Percentiles rank a stretch among this genome's conserved stretches.
These are phyloP conservation scores for Aspergillus leporis DNA, from an alignment of 495 filamentous ascomycete species.

Conservation along the genomic window DNA sequence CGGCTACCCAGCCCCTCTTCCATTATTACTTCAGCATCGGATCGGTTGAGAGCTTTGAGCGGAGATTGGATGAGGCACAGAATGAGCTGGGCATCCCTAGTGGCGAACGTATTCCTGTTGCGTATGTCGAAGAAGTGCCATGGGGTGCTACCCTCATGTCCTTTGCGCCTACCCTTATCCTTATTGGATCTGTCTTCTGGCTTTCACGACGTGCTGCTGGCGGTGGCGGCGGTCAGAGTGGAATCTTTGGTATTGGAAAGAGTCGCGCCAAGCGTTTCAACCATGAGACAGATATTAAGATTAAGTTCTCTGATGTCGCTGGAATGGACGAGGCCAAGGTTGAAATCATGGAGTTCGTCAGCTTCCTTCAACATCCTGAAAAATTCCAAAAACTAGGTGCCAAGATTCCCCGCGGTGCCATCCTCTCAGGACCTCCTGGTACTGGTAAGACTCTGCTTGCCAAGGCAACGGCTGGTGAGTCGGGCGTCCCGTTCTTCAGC, in stretches of 20 bases:
- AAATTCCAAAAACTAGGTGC: slow-evolving; percentile 90
- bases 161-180: slow-evolving; percentile 83
- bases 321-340: slow-evolving; percentile 98
- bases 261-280: slow-evolving; percentile 96
- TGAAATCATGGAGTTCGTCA: slow-evolving; percentile 99
- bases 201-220: slow-evolving; percentile 65
- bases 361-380: slow-evolving; percentile 88
- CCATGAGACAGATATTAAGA: slow-evolving; percentile 92
- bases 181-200: slow-evolving; percentile 78
- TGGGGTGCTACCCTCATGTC: slow-evolving; percentile 63
- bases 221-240: slow-evolving; percentile 66
- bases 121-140: slow-evolving; percentile 76
- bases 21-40: slow-evolving; percentile 95
- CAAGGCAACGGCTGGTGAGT: slow-evolving; percentile 96
- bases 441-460: slow-evolving; percentile 97
- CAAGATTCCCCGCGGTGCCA: slow-evolving; percentile 95
- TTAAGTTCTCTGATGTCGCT: slow-evolving; percentile 95
- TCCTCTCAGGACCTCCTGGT: slow-evolving; percentile 93
- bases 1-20: slow-evolving; percentile 66
- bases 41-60: slow-evolving; percentile 89
- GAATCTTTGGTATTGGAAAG: slow-evolving; percentile 93
- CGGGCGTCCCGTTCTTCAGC: slow-evolving; percentile 95
- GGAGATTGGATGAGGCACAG: slow-evolving; percentile 82
- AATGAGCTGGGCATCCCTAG: slow-evolving; percentile 80
- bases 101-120: slow-evolving; percentile 84